These are phyloP conservation scores for Alternaria sp. DNA, from an alignment of 2,329 filamentous ascomycete species.

Conservation along the genomic window DNA sequence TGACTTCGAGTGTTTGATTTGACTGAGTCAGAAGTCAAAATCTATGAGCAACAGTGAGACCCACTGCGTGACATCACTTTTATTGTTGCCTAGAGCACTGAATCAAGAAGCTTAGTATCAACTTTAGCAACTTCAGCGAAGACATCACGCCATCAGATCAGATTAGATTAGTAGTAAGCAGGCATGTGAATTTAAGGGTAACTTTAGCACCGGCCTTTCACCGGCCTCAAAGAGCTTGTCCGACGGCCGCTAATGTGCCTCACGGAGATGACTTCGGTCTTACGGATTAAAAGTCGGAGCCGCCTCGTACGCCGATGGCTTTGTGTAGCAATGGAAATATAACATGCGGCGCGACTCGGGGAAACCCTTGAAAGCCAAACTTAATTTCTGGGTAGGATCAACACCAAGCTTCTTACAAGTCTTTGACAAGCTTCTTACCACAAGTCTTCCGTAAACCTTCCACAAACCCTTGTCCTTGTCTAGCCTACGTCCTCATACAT, in stretches of 20 bases:
- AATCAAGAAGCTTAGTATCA: neutral
- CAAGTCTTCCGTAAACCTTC: too few relatives aligned
- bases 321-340: neutral
- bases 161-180: neutral
- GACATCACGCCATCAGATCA: neutral
- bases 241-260: neutral
- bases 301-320: neutral
- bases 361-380: too few relatives aligned
- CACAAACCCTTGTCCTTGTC: too few relatives aligned
- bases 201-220: too few relatives aligned
- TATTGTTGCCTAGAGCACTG: neutral
- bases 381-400: too few relatives aligned
- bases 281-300: neutral
- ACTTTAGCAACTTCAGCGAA: neutral
- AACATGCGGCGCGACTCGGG: neutral
- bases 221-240: too few relatives aligned
- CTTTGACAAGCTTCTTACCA: too few relatives aligned
- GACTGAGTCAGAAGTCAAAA: too few relatives aligned
- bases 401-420: too few relatives aligned
- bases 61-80: neutral
- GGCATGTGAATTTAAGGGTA: too few relatives aligned
- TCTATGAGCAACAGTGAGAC: neutral
- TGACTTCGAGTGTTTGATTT: too few relatives aligned
- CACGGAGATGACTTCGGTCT: neutral
- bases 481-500: neutral